Evolutionary conservation across 176 grass and related monocot genomes (phyloP), one percentile per base, ranked within the genome.

Genomic region (Eremochloa ophiuroides): DNA sequence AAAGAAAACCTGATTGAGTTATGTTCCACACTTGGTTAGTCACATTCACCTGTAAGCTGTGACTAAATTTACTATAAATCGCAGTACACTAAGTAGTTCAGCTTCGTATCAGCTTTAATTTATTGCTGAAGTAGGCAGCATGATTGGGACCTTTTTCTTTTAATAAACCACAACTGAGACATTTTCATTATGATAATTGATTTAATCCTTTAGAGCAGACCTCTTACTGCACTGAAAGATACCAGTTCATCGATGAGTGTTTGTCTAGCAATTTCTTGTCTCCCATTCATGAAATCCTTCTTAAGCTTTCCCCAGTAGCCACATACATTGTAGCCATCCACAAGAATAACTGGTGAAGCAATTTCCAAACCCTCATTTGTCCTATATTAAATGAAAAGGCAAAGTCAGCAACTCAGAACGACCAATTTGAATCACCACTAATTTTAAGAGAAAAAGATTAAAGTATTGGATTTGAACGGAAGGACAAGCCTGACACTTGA

Each of bases 271-370:
- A 87, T 87, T 76, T 92, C 89, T 75, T 93, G 92, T 51, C 87
- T 98, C 55, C 95, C 95, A 18, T 80, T 92, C 63, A 85, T 84
- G 82, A 98, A 98, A 85, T 98, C 87, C 15, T 82, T 82, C 79
- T 94, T 98, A 76, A 98, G 80, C 74, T 95, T 94, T 73, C 87
- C 88, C 95, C 95, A 98, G 51, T 93, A 87, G 40, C 95, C 95
- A 80, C 95, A 95, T 71, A 98, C 86, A 40, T 98, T 98, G 84
- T 98, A 98, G 56, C 92, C 95, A 6, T 98, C 95, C 27, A 98
- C 90, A 69, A 98, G 90, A 86, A 94, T 85, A 76, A 98, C 88
- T 0, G 92, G 92, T 69, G 91, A 87, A 78, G 86, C 92, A 39
- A 85, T 91, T 46, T 94, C 92, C 60, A 88, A 27, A 25, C 93